Percentiles rank a stretch among this genome's conserved stretches.
phyloP scores from a whole-genome alignment of 345 rosid species.

The Arabidopsis thaliana region DNA sequence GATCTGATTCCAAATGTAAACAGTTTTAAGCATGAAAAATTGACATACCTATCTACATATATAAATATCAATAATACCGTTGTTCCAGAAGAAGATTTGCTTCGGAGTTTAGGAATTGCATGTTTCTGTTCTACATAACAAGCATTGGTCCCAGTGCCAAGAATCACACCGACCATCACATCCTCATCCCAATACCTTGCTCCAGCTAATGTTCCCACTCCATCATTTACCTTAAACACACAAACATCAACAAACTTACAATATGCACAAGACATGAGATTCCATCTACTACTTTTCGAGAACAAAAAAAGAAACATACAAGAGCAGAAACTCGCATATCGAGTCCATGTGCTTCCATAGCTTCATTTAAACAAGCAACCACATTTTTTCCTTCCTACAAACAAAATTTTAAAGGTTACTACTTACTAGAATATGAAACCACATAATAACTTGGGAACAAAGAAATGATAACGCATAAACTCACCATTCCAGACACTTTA shows the following conservation, averaged over 20 bases:
- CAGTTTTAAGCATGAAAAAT: conserved; percentile 30
- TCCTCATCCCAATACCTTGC: conserved; percentile 84
- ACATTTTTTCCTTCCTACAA: conserved; percentile 77
- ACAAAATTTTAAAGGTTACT: background rate
- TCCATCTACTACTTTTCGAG: background rate
- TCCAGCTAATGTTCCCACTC: conserved; percentile 83
- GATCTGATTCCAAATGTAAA: conserved; percentile 50
- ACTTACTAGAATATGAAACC: background rate
- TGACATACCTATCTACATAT: background rate
- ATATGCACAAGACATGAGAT: conserved; percentile 16
- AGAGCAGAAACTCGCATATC: conserved; percentile 84
- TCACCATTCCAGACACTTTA: conserved; percentile 81
- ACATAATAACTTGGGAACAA: background rate
- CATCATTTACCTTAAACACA: conserved; percentile 69
- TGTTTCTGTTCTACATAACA: conserved; percentile 78
- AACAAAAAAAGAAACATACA: conserved; percentile 46
- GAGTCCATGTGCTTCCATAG: conserved; percentile 67
- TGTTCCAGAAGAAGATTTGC: conserved; percentile 51
- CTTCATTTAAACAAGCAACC: conserved; percentile 84
- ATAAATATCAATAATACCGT: conserved; percentile 49
- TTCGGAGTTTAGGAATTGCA: conserved; percentile 67
- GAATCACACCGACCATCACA: conserved; percentile 86
- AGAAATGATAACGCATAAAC: background rate
- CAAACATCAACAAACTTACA: conserved; percentile 7
- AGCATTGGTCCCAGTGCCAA: conserved; percentile 95